Evolutionary conservation across 2,329 filamentous ascomycete genomes (phyloP).

Genomic region (Cytospora mali): DNA sequence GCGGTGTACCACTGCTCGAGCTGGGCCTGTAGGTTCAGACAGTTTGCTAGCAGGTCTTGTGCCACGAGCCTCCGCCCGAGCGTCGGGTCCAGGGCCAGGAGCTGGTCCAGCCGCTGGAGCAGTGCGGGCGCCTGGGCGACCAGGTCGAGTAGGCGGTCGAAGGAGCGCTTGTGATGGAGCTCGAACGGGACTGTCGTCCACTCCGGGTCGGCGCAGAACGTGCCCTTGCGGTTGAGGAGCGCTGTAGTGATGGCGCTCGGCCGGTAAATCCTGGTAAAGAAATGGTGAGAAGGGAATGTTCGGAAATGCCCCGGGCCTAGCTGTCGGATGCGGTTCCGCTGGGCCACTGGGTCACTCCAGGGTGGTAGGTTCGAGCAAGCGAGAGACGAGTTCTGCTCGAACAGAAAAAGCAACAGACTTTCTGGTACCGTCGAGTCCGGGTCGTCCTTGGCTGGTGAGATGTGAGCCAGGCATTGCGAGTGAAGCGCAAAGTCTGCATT

Average conservation of each 20-base stretch:
- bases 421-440: constrained; percentile 35
- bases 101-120: constrained; percentile 48
- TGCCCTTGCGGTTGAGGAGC: constrained; percentile 52
- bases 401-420: constrained; percentile 54
- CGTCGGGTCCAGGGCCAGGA: constrained; percentile 44
- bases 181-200: constrained; percentile 58
- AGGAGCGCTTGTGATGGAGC: constrained; percentile 50
- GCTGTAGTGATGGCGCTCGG: constrained; percentile 51
- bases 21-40: constrained; percentile 49
- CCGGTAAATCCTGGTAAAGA: constrained; percentile 58
- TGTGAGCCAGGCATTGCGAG: constrained; percentile 48
- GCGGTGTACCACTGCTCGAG: constrained; percentile 51
- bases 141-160: constrained; percentile 57
- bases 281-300: constrained; percentile 59
- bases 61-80: constrained; percentile 47
- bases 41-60: constrained; percentile 52
- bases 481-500: constrained; percentile 45
- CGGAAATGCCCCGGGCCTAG: constrained; percentile 51
- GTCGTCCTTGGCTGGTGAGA: constrained; percentile 39
- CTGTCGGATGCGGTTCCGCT: constrained; percentile 42
- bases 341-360: constrained; percentile 42
- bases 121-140: constrained; percentile 50
- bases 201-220: constrained; percentile 53
- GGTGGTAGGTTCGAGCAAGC: constrained; percentile 38
- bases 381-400: constrained; percentile 53